A percentile compares a stretch with the other conserved stretches of the same genome.
phyloP scores from a whole-genome alignment of 257 asterid species.

The Schizonepeta tenuifolia region DNA sequence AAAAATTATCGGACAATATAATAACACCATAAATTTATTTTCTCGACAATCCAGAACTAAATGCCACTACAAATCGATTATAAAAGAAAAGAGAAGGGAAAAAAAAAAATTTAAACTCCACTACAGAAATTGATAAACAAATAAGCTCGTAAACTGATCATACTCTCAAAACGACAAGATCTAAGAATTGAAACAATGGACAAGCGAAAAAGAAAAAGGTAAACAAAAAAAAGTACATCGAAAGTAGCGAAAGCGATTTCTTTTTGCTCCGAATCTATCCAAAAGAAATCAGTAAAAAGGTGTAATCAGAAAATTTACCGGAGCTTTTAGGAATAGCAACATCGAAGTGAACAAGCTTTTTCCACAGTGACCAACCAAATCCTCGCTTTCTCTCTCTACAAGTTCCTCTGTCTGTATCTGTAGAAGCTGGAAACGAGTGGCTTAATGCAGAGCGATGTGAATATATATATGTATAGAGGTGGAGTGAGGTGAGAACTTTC shows the following conservation, averaged over 20 bases:
- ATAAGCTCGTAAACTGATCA: slow-evolving; percentile 16
- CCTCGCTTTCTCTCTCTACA: slow-evolving; percentile 18
- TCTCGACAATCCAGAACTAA: slow-evolving; percentile 15
- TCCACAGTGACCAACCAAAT: slow-evolving; percentile 26
- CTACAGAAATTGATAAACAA: neutral
- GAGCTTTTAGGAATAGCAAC: slow-evolving; percentile 36
- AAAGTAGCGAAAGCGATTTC: slow-evolving; percentile 35
- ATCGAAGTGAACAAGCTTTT: slow-evolving; percentile 34
- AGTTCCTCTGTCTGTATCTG: slow-evolving; percentile 17
- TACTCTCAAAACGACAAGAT: slow-evolving; percentile 45
- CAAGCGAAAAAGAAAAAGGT: neutral
- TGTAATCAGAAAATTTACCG: slow-evolving; percentile 36
- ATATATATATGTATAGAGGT: neutral
- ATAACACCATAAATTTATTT: neutral
- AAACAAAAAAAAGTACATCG: slow-evolving; percentile 33
- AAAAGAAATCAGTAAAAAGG: slow-evolving; percentile 36
- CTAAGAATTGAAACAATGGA: slow-evolving; percentile 34
- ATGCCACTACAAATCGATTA: slow-evolving; percentile 13
- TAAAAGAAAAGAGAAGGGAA: neutral
- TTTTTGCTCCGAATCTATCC: slow-evolving; percentile 1
- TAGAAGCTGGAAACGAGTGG: slow-evolving; percentile 32
- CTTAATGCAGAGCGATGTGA: slow-evolving; percentile 21
- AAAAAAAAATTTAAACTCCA: neutral
- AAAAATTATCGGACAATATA: neutral
- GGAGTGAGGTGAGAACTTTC: slow-evolving; percentile 17